A percentile compares a stretch with the other conserved stretches of the same genome.
Evolutionary conservation across 305 asterid genomes (phyloP).

Genomic region (Ilex paraguariensis): DNA sequence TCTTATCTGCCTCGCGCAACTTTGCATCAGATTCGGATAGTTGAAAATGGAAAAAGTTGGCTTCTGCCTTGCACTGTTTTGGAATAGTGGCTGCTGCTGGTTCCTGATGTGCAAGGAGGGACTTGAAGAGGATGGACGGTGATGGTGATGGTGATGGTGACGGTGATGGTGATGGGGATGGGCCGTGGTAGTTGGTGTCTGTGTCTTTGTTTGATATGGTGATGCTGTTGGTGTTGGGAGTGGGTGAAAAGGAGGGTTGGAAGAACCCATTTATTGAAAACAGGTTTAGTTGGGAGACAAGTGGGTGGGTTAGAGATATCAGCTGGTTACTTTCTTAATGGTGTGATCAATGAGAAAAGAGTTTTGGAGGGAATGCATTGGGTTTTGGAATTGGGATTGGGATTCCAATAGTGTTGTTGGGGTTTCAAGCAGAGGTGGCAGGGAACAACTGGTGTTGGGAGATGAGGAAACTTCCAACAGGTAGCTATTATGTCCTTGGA

Average conservation of each 20-base stretch:
- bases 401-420: conserved; percentile 17
- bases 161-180: background rate
- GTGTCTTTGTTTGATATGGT: no score
- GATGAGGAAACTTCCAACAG: conserved; percentile 16
- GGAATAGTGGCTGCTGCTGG: conserved; percentile 20
- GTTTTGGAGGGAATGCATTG: conserved; percentile 23
- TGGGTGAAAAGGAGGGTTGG: no score
- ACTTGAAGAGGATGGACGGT: conserved; percentile 8
- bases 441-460: conserved; percentile 10
- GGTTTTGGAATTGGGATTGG: conserved; percentile 17
- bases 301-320: no score
- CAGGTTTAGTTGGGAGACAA: no score
- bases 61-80: conserved; percentile 42
- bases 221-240: no score
- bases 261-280: no score
- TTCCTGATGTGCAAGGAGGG: conserved; percentile 24
- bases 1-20: conserved; percentile 14
- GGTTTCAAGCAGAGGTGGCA: conserved; percentile 45
- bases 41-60: conserved; percentile 21
- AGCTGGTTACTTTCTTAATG: conserved; percentile 34
- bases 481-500: conserved; percentile 24
- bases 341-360: conserved; percentile 23
- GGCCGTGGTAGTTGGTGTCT: no score
- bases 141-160: conserved; percentile 1
- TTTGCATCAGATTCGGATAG: conserved; percentile 11